Evolutionary conservation across 2,329 filamentous ascomycete species (phyloP).

Genomic region (Aspergillus ustus): DNA sequence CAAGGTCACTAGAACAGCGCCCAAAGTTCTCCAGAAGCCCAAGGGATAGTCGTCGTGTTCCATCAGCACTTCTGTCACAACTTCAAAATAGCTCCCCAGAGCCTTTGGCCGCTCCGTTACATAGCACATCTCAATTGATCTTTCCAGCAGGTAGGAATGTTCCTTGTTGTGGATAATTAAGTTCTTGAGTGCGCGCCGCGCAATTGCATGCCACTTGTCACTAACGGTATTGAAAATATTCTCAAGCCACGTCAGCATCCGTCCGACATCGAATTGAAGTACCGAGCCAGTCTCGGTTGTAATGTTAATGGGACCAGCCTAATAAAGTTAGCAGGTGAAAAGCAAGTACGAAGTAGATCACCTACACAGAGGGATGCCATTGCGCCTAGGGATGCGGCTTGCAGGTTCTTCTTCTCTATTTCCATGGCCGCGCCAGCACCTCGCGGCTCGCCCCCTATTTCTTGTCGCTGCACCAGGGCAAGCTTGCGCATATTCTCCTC

Average conservation of each 20-base stretch:
- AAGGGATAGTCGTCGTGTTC: slow-evolving; percentile 81
- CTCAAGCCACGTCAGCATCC: slow-evolving; percentile 95
- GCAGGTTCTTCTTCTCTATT: slow-evolving; percentile 92
- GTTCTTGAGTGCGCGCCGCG: slow-evolving; percentile 84
- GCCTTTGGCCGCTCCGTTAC: slow-evolving; percentile 78
- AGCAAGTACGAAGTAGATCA: slow-evolving; percentile 42
- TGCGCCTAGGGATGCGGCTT: slow-evolving; percentile 86
- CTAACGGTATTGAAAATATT: slow-evolving; percentile 91
- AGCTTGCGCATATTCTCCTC: slow-evolving; percentile 89
- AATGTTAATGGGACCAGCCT: slow-evolving; percentile 75
- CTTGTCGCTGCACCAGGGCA: slow-evolving; percentile 75
- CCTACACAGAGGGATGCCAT: slow-evolving; percentile 92
- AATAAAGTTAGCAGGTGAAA: slow-evolving; percentile 20
- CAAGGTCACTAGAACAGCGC: slow-evolving; percentile 86
- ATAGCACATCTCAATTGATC: slow-evolving; percentile 92
- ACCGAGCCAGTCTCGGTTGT: slow-evolving; percentile 86
- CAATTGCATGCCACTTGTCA: slow-evolving; percentile 89
- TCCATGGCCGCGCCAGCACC: slow-evolving; percentile 89
- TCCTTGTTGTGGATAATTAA: slow-evolving; percentile 89
- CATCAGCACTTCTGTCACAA: slow-evolving; percentile 84
- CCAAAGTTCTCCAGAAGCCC: slow-evolving; percentile 88
- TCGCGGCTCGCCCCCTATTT: slow-evolving; percentile 72
- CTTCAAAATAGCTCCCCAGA: slow-evolving; percentile 92
- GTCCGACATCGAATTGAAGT: slow-evolving; percentile 86
- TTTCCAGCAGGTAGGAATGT: slow-evolving; percentile 80